These are phyloP conservation scores for Tetrapisispora fleetii DNA, from an alignment of 805 yeast species.

Conservation along the genomic window DNA sequence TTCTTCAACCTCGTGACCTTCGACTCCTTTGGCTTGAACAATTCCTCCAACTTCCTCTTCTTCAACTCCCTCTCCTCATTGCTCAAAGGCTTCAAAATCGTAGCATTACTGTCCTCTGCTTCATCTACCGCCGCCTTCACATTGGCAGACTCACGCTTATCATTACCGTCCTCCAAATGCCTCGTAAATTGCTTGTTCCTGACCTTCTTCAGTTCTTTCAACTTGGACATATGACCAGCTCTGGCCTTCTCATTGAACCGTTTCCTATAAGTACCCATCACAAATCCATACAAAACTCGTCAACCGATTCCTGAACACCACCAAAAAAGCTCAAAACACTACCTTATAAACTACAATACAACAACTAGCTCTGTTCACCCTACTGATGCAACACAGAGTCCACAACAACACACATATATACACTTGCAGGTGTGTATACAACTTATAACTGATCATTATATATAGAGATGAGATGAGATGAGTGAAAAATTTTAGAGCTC, in stretches of 20 bases:
- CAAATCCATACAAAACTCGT: background rate
- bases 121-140: conserved; percentile 3
- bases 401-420: background rate
- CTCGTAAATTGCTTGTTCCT: conserved; percentile 61
- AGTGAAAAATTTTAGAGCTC: conserved; percentile 1
- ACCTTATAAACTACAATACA: too few relatives aligned
- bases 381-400: too few relatives aligned
- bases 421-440: background rate
- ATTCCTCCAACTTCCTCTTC: conserved; percentile 53
- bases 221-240: conserved; percentile 73
- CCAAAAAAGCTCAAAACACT: background rate
- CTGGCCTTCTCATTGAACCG: conserved; percentile 82
- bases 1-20: conserved; percentile 63
- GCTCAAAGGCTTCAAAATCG: conserved; percentile 50
- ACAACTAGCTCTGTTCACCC: too few relatives aligned
- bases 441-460: background rate
- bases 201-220: conserved; percentile 53
- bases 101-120: conserved; percentile 41
- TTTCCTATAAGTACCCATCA: conserved; percentile 74
- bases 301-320: background rate
- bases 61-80: conserved; percentile 53
- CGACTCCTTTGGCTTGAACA: conserved; percentile 51
- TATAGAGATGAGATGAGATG: conserved; percentile 8
- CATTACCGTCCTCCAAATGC: conserved; percentile 34
- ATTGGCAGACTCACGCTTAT: conserved; percentile 8